Conservation (phyloP, 805 yeast species). For the Candida michaelii region DNA sequence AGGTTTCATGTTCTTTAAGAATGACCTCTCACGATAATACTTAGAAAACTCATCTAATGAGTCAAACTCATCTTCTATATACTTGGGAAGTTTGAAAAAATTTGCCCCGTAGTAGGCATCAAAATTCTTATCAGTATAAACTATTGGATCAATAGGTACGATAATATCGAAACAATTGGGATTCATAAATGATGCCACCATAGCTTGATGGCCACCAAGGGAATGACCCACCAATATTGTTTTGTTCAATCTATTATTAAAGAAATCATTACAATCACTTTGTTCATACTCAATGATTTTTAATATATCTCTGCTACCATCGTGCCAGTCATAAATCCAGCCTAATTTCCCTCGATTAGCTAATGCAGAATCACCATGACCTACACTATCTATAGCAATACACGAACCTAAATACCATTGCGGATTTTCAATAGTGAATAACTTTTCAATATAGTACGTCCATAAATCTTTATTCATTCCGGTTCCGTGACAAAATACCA, state of each 20-base stretch:
- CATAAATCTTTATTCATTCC: slow-evolving; percentile 69
- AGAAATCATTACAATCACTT: slow-evolving; percentile 27
- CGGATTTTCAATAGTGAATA: slow-evolving; percentile 34
- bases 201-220: slow-evolving; percentile 61
- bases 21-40: slow-evolving; percentile 43
- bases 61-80: slow-evolving; percentile 41
- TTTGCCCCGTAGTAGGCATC: slow-evolving; percentile 18
- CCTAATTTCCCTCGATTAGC: slow-evolving; percentile 58
- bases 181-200: slow-evolving; percentile 48
- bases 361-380: slow-evolving; percentile 69
- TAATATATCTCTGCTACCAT: slow-evolving; percentile 60
- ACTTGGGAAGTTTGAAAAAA: slow-evolving; percentile 22
- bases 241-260: slow-evolving; percentile 30
- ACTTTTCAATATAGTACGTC: slow-evolving; percentile 51
- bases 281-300: slow-evolving; percentile 44
- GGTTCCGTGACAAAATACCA: slow-evolving; percentile 60
- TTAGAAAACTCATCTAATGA: slow-evolving; percentile 39
- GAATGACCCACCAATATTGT: slow-evolving; percentile 68
- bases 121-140: slow-evolving; percentile 24
- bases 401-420: slow-evolving; percentile 45
- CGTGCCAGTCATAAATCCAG: slow-evolving; percentile 58
- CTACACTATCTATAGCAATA: slow-evolving; percentile 56
- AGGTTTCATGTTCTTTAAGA: slow-evolving; percentile 46
- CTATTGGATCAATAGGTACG: slow-evolving; percentile 62
- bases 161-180: slow-evolving; percentile 56